Base-by-base conservation (phyloP, 345 rosid genomes). In the Syzygium oleosum region DNA sequence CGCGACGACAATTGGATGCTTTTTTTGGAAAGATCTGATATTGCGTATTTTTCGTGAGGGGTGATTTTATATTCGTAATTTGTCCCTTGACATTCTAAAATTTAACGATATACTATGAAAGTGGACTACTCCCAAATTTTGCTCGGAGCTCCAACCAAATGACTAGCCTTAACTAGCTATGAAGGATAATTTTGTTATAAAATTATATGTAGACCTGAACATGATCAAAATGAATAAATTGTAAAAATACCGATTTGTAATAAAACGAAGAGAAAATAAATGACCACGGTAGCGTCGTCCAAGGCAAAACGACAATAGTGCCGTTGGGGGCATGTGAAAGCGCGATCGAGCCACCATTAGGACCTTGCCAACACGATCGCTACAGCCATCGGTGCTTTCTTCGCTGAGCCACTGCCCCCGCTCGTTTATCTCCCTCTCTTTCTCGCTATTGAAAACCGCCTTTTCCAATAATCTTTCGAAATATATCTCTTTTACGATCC, bases 11-110 rank as follows among this genome's bases (percentile, higher is more conserved):
- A 84, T 61, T 58, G 92, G 91, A 59, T 17, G 88, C 83, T 51
- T 93, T 55, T 55, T 90, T 91, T 43, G 90, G 92, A 29, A 86
- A 87, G 85, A 89, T 91, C 79, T 92, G 90, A 65, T 91, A 93
- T 31, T 86, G 88, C 7, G 89, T 88, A 86, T 84, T 91, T 87
- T 92, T 90, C 84, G 88, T 21, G 1, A 68, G 86, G 88, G 51
- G 51, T 11, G 15, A 12, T 61, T 13, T 14, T 12, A 0, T 52
- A 52, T 52, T 14, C 13, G 17, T 52, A 12, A 2, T 12, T 52
- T 52, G 53, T 52, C 53, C 5, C 19, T 52, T 5, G 54, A 52
- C 17, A 14, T 52, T 52, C 17, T 52, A 15, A 15, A 14, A 52
- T 52, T 52, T 2, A 23, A 23, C 61, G 7, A 9, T 55, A 21